Conservation (phyloP, 2,329 filamentous ascomycete species). For the Ceratocystis papillata region DNA sequence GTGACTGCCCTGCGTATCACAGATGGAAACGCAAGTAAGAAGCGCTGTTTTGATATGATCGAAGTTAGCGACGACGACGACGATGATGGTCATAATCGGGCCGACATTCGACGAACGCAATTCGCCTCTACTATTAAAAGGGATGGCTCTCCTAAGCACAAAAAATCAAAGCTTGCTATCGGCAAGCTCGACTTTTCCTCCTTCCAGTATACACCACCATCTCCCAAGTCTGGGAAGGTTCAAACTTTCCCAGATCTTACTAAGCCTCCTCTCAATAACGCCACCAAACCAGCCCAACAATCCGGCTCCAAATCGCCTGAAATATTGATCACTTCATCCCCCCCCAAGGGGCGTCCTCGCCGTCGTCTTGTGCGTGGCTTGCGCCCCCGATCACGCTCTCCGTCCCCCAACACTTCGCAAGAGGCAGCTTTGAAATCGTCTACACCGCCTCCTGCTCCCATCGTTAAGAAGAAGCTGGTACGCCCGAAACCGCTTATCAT, state of each 20-base stretch:
- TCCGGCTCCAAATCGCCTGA: background rate
- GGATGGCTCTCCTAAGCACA: background rate
- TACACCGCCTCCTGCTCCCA: conserved; percentile 15
- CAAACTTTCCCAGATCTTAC: conserved; percentile 11
- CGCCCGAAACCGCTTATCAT: conserved; percentile 26
- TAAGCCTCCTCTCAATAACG: background rate
- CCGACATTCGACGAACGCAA: conserved; percentile 52
- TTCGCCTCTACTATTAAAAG: conserved; percentile 31
- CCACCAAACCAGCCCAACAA: background rate
- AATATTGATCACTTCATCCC: background rate
- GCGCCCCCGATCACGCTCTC: conserved; percentile 21
- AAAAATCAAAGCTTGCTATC: conserved; percentile 17
- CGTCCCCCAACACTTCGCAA: conserved; percentile 20
- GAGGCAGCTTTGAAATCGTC: background rate
- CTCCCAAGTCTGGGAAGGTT: conserved; percentile 18
- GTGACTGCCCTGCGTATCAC: background rate
- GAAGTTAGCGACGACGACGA: conserved; percentile 42
- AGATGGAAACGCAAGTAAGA: conserved; percentile 17
- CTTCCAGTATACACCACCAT: conserved; percentile 22
- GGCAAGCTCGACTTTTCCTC: conserved; percentile 19
- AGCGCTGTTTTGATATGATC: conserved; percentile 25
- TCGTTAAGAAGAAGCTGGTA: conserved; percentile 13
- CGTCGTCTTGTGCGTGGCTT: conserved; percentile 25
- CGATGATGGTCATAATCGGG: conserved; percentile 47
- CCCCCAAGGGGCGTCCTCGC: conserved; percentile 12